Evolutionary conservation across 495 filamentous ascomycete genomes (phyloP).

Genomic region (Daldinia decipiens): DNA sequence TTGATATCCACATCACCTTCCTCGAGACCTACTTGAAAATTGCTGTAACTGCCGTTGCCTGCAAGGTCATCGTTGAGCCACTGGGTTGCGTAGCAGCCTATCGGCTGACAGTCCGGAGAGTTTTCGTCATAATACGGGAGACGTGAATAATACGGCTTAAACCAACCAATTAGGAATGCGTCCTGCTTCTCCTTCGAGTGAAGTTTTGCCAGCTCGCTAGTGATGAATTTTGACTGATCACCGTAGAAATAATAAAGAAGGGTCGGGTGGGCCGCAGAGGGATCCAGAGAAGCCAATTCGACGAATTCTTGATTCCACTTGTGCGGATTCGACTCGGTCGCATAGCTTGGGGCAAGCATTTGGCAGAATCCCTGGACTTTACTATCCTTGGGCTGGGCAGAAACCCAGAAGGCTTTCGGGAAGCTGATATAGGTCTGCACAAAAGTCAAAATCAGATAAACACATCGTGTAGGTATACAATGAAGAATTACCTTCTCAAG

Average conservation of each 20-base stretch:
- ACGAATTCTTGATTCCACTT: slow-evolving; percentile 83
- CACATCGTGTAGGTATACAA: neutral
- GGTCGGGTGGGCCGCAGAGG: slow-evolving; percentile 75
- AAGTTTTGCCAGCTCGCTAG: slow-evolving; percentile 53
- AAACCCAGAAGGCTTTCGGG: slow-evolving; percentile 69
- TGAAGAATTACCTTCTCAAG: slow-evolving; percentile 76
- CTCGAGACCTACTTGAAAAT: slow-evolving; percentile 82
- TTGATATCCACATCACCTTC: slow-evolving; percentile 79
- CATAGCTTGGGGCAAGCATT: slow-evolving; percentile 73
- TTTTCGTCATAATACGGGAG: slow-evolving; percentile 70
- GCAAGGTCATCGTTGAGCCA: slow-evolving; percentile 87
- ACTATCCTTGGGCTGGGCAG: slow-evolving; percentile 37
- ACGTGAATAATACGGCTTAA: slow-evolving; percentile 79
- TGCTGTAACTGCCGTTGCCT: slow-evolving; percentile 89
- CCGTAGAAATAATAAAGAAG: slow-evolving; percentile 94
- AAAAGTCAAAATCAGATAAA: slow-evolving; percentile 13
- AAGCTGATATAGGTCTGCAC: slow-evolving; percentile 84
- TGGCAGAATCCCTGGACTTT: slow-evolving; percentile 68
- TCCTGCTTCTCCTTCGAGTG: slow-evolving; percentile 51
- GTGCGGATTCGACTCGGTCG: slow-evolving; percentile 67
- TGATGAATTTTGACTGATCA: slow-evolving; percentile 61
- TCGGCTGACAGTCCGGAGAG: slow-evolving; percentile 69
- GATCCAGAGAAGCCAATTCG: slow-evolving; percentile 75
- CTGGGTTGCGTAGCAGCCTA: slow-evolving; percentile 71
- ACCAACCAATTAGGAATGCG: slow-evolving; percentile 66